Percentiles rank a stretch among this genome's conserved stretches.
Conservation (phyloP, 2,329 filamentous ascomycete genomes). For the Cladosporium sp. region DNA sequence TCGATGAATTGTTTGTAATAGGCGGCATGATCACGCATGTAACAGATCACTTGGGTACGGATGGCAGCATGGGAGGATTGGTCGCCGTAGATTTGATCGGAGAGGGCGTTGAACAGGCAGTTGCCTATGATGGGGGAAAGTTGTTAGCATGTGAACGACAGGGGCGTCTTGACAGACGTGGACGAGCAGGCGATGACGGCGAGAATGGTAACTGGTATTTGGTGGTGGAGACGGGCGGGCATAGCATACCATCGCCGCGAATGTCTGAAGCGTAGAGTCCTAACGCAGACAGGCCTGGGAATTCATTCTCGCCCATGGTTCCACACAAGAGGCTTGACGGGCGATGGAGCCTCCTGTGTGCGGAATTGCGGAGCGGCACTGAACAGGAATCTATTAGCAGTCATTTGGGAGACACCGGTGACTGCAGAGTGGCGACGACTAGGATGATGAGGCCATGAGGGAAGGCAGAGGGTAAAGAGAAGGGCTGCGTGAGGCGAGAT, state of each 20-base stretch:
- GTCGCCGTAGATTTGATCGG: conserved; percentile 65
- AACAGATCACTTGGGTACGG: conserved; percentile 58
- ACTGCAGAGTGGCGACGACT: conserved; percentile 2
- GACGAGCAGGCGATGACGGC: background rate
- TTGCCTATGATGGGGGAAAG: conserved; percentile 53
- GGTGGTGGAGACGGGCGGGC: background rate
- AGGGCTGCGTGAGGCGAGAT: background rate
- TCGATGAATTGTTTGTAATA: conserved; percentile 67
- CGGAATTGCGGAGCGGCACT: conserved; percentile 17
- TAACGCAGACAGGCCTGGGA: conserved; percentile 56
- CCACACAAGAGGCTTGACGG: conserved; percentile 9
- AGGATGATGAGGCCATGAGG: conserved; percentile 5
- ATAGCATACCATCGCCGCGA: conserved; percentile 58
- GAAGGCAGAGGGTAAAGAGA: background rate
- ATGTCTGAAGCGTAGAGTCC: conserved; percentile 62
- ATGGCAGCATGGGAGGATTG: conserved; percentile 60
- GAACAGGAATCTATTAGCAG: conserved; percentile 14
- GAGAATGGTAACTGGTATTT: background rate
- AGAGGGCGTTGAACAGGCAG: conserved; percentile 68
- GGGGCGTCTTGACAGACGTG: background rate
- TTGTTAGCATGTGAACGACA: conserved; percentile 23
- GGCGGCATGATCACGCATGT: conserved; percentile 61
- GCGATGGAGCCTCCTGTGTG: conserved; percentile 11
- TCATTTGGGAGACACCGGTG: conserved; percentile 11
- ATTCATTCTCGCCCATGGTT: conserved; percentile 43